A percentile compares a stretch with the other conserved stretches of the same genome.
phyloP scores from a whole-genome alignment of 441 rosid species.

The Erodium trifolium region DNA sequence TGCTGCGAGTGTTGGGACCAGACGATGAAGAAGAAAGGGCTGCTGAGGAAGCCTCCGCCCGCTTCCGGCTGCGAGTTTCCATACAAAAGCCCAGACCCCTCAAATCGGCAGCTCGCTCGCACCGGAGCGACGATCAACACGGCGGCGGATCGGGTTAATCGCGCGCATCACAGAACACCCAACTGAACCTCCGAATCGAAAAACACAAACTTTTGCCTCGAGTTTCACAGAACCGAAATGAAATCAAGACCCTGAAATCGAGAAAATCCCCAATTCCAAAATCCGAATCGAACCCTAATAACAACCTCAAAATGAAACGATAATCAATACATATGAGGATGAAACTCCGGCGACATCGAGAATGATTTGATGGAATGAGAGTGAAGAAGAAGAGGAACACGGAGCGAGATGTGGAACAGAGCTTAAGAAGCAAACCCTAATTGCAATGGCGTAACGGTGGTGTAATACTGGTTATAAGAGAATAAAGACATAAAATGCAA shows the following conservation, averaged over 20 bases:
- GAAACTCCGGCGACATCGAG: neutral
- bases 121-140: slow-evolving; percentile 10
- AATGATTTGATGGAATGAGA: neutral
- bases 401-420: neutral
- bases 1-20: slow-evolving; percentile 67
- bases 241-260: neutral
- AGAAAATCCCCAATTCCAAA: neutral
- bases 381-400: neutral
- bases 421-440: slow-evolving; percentile 4
- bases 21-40: slow-evolving; percentile 79
- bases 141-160: slow-evolving; percentile 12
- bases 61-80: slow-evolving; percentile 99
- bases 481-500: too few relatives aligned
- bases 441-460: neutral
- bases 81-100: slow-evolving; percentile 70
- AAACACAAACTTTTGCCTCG: too few relatives aligned
- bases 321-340: neutral
- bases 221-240: too few relatives aligned
- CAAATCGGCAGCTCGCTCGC: slow-evolving; percentile 27
- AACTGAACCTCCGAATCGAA: too few relatives aligned
- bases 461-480: too few relatives aligned
- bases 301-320: neutral
- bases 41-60: slow-evolving; percentile 99
- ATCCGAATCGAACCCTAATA: neutral
- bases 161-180: neutral